A percentile compares a stretch with the other conserved stretches of the same genome.
These are phyloP conservation scores for Rutstroemia sp. DNA, from an alignment of 2,329 filamentous ascomycete genomes.

Conservation along the genomic window DNA sequence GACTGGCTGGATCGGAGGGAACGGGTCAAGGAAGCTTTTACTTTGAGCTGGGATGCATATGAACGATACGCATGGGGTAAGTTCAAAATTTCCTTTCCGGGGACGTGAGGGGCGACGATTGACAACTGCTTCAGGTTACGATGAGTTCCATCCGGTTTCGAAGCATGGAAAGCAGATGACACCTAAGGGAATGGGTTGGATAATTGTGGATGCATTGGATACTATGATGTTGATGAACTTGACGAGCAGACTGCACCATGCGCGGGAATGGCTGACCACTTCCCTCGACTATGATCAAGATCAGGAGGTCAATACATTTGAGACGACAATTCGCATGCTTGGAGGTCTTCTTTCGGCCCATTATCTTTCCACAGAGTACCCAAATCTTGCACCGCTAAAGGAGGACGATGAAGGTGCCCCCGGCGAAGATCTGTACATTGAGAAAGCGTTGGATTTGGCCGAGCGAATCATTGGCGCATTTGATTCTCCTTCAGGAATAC, in stretches of 20 bases:
- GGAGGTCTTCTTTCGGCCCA: constrained; percentile 89
- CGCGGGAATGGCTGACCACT: constrained; percentile 80
- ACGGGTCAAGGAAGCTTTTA: constrained; percentile 81
- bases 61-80: constrained; percentile 89
- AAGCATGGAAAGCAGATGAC: constrained; percentile 81
- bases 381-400: constrained; percentile 65
- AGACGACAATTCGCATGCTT: constrained; percentile 96
- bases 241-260: constrained; percentile 74
- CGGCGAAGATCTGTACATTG: constrained; percentile 87
- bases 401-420: constrained; percentile 65
- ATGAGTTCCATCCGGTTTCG: constrained; percentile 79
- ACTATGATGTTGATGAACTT: constrained; percentile 98
- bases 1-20: constrained; percentile 76
- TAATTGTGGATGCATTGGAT: constrained; percentile 92
- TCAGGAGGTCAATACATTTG: constrained; percentile 94
- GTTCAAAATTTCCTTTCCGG: neutral
- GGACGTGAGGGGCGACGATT: neutral
- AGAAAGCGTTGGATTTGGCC: constrained; percentile 90
- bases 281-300: constrained; percentile 81
- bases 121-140: constrained; percentile 51
- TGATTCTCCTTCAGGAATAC: constrained; percentile 77
- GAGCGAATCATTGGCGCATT: constrained; percentile 84
- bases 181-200: constrained; percentile 87
- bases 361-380: constrained; percentile 81
- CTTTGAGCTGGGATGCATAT: constrained; percentile 88